Evolutionary conservation across 306 rosid species (phyloP), one percentile per base, ranked within the genome.

Genomic region (Calophaca sinica): DNA sequence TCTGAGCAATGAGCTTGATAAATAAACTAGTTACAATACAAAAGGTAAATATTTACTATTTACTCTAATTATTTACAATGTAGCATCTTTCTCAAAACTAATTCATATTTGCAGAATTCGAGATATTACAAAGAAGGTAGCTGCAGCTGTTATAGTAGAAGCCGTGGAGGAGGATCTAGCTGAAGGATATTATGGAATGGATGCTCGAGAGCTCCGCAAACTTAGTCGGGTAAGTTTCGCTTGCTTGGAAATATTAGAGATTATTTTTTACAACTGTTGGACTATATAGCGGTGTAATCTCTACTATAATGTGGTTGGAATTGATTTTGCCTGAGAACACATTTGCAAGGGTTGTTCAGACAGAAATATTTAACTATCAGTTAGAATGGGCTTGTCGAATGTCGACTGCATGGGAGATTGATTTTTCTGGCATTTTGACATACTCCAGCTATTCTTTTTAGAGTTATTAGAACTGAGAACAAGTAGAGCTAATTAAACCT

Each of bases 101-200:
- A 51, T 77, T 62, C 58, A 42, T 75, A 38, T 82, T 78, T 82
- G 82, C 91, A 96, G 99, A 77, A 96, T 96, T 73, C 89, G 99
- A 70, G 98, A 92, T 82, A 96, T 96, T 68, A 96, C 99, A 5
- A 85, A 89, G 90, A 84, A 81, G 88, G 90, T 96, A 58, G 98
- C 99, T 46, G 86, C 96, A 32, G 96, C 99, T 84, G 97, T 96
- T 75, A 79, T 96, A 78, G 84, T 84, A 79, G 99, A 96, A 85
- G 96, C 99, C 44, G 54, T 96, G 72, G 90, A 76, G 68, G 99
- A 96, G 85, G 96, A 92, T 78, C 88, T 96, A 67, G 99, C 86
- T 0, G 99, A 92, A 86, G 99, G 99, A 51, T 81, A 90, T 76
- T 92, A 91, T 4, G 89, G 66, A 59, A 87, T 96, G 83, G 98